Percentiles rank a stretch among this genome's conserved stretches.
Evolutionary conservation across 768 basidiomycete species (phyloP).

Genomic region (Leccinum rimulosum): DNA sequence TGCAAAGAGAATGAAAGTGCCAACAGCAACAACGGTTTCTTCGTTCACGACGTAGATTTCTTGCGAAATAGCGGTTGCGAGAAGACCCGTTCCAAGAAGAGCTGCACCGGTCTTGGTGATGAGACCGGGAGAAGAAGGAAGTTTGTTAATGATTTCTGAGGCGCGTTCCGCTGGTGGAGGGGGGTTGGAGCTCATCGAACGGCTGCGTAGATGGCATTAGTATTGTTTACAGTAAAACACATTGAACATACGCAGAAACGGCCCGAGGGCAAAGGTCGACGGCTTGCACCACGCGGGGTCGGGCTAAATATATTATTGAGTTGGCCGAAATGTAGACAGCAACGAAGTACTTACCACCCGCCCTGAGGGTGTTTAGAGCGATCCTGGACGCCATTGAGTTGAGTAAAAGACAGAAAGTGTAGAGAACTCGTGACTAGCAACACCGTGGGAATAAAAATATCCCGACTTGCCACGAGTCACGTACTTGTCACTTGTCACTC

Average conservation of each 20-base stretch:
- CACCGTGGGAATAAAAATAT: constrained; percentile 32
- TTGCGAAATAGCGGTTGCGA: constrained; percentile 91
- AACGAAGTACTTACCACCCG: constrained; percentile 44
- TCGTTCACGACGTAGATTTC: constrained; percentile 98
- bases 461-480: constrained; percentile 29
- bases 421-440: constrained; percentile 8
- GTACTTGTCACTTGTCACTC: background rate
- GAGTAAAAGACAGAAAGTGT: constrained; percentile 4
- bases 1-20: constrained; percentile 78
- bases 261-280: constrained; percentile 37
- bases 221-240: constrained; percentile 3
- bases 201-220: constrained; percentile 40
- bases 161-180: constrained; percentile 85
- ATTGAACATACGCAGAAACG: constrained; percentile 44
- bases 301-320: constrained; percentile 36
- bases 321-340: background rate
- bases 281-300: constrained; percentile 45
- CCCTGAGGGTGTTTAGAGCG: constrained; percentile 61
- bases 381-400: constrained; percentile 66
- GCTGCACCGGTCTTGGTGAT: constrained; percentile 95
- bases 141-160: constrained; percentile 82
- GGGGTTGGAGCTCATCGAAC: constrained; percentile 62
- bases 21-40: constrained; percentile 86
- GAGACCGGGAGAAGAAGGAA: constrained; percentile 81
- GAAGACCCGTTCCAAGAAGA: constrained; percentile 83